phyloP scores from a whole-genome alignment of 345 rosid genomes.

The Erodium maritimum region DNA sequence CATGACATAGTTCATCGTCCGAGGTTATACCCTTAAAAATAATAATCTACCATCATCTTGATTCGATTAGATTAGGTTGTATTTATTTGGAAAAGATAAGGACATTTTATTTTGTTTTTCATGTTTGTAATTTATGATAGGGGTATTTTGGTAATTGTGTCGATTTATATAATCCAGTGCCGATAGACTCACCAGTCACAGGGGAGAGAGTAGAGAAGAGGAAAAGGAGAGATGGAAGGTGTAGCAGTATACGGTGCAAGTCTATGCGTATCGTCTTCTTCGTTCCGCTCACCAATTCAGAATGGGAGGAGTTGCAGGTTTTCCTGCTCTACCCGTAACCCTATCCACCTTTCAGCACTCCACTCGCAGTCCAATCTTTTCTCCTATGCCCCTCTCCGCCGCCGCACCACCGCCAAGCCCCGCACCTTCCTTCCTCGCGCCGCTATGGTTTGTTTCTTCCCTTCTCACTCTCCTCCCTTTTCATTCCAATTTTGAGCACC shows the following conservation, averaged over 20 bases:
- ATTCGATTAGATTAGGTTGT: too few relatives aligned
- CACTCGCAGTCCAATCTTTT: slow-evolving; percentile 43
- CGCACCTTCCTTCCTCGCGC: slow-evolving; percentile 84
- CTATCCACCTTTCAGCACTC: slow-evolving; percentile 32
- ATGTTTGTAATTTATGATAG: too few relatives aligned
- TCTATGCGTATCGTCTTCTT: slow-evolving; percentile 8
- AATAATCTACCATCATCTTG: too few relatives aligned
- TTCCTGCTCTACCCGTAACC: not conserved
- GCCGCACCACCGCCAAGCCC: slow-evolving; percentile 28
- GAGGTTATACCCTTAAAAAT: too few relatives aligned
- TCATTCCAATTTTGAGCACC: not conserved
- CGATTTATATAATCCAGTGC: too few relatives aligned
- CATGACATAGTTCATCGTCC: too few relatives aligned
- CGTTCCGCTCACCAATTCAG: slow-evolving; percentile 3
- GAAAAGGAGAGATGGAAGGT: slow-evolving; percentile 20
- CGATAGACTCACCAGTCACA: too few relatives aligned
- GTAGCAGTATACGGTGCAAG: slow-evolving; percentile 15
- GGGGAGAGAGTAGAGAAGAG: not conserved
- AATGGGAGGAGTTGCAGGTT: slow-evolving; percentile 4
- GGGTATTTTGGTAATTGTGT: too few relatives aligned
- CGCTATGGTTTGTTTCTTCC: slow-evolving; percentile 42
- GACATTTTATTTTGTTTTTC: too few relatives aligned
- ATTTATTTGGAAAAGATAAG: too few relatives aligned
- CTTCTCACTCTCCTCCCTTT: too few relatives aligned
- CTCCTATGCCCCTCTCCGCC: slow-evolving; percentile 17